Evolutionary conservation across 176 grass and related monocot genomes (phyloP).

Genomic region (Elaeis guineensis): DNA sequence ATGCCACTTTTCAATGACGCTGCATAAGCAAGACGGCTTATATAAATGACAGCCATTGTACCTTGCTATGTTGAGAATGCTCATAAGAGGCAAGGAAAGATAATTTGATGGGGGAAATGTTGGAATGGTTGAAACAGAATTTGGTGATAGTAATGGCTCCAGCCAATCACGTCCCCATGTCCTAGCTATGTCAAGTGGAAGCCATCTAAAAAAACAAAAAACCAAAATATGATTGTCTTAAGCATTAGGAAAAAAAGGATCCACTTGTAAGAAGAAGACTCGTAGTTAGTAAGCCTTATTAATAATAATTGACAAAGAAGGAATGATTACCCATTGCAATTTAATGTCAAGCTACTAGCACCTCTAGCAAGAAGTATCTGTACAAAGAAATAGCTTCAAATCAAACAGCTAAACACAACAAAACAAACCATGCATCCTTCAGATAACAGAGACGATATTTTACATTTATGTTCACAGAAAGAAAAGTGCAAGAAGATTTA

Average conservation of each 20-base stretch:
- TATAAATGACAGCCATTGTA: constrained; percentile 2
- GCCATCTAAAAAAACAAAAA: constrained; percentile 51
- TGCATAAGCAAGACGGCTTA: too few relatives aligned
- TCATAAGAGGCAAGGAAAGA: constrained; percentile 85
- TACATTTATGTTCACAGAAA: neutral
- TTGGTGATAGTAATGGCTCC: constrained; percentile 71
- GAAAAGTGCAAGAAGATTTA: constrained; percentile 13
- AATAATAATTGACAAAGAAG: neutral
- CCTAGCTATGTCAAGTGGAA: constrained; percentile 81
- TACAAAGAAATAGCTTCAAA: constrained; percentile 7
- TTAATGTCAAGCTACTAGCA: constrained; percentile 78
- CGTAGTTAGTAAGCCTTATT: neutral
- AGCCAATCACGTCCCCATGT: constrained; percentile 63
- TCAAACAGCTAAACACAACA: neutral
- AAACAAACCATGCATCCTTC: too few relatives aligned
- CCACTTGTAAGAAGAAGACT: neutral
- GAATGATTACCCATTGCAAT: constrained; percentile 82
- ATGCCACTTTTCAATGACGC: too few relatives aligned
- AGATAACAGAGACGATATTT: too few relatives aligned
- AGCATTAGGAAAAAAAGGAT: too few relatives aligned
- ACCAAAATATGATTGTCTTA: too few relatives aligned
- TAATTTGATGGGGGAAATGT: constrained; percentile 70
- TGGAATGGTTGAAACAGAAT: constrained; percentile 57
- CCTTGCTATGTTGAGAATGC: constrained; percentile 98
- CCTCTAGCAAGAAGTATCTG: constrained; percentile 88